These are phyloP conservation scores for Cadophora sp. DNA, from an alignment of 2,329 filamentous ascomycete species.

Conservation along the genomic window DNA sequence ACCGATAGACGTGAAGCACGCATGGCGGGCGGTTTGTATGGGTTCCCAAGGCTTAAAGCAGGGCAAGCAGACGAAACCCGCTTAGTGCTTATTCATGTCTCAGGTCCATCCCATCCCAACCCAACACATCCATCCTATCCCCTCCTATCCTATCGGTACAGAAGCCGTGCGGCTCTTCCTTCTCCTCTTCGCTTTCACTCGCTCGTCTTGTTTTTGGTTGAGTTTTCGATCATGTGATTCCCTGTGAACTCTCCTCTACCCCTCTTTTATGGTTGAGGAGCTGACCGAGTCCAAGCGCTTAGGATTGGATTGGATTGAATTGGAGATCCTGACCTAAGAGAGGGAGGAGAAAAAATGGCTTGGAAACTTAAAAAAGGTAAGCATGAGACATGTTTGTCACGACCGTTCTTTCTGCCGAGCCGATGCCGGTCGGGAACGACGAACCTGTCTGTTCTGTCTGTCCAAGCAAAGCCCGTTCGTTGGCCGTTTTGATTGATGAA, in stretches of 20 bases:
- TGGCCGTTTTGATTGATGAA: too few relatives aligned
- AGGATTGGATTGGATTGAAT: too few relatives aligned
- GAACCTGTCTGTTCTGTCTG: neutral
- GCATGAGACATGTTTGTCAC: constrained; percentile 1
- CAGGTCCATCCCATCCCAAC: neutral
- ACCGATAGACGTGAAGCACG: too few relatives aligned
- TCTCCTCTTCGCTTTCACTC: too few relatives aligned
- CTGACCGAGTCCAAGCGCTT: too few relatives aligned
- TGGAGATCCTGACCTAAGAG: too few relatives aligned
- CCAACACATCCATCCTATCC: neutral
- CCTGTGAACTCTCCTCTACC: neutral
- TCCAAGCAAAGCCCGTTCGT: neutral
- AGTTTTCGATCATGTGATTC: neutral
- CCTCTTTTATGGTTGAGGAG: constrained; percentile 3
- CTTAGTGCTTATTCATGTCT: constrained; percentile 13
- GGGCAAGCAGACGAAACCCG: neutral
- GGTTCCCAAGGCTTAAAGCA: too few relatives aligned
- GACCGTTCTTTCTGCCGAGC: neutral
- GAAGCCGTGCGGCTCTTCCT: constrained; percentile 14
- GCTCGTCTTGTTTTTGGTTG: neutral
- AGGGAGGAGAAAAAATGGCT: too few relatives aligned
- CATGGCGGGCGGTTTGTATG: neutral
- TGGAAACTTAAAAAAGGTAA: neutral
- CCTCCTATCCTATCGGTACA: neutral
- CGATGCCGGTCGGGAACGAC: neutral